Evolutionary conservation across 2,329 filamentous ascomycete genomes (phyloP), one percentile per base, ranked within the genome.

Genomic region (Alternaria longipes): DNA sequence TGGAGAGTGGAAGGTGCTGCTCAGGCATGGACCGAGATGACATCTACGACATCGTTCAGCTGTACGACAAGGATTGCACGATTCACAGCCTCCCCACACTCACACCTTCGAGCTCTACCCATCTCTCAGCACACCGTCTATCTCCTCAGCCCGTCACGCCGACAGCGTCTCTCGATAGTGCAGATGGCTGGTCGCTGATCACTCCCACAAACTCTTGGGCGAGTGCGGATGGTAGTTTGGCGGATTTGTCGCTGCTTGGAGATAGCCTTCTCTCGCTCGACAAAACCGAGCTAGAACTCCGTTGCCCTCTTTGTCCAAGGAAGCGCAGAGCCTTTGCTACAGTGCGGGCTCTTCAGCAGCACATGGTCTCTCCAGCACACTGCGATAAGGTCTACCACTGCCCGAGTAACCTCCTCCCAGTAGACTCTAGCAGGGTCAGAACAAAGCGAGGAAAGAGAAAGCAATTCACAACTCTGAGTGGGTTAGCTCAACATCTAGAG

Each of bases 401-500:
- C 40, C 51, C 14, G 6, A 34, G 51, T 34, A 20, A 22, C 18
- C 40, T 54, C n/a, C n/a, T 44, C 9, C 20, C 2, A 45, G 24
- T 44, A 8, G 22, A 42, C 20, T 45, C 41, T 18, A 56, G 12
- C 34, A 55, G 16, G 32, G n/a, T 22, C 14, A 6, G 26, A 44
- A 36, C 11, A 38, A 47, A 50, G 47, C 41, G 26, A 34, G 40
- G 18, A 28, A 59, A 51, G 30, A 20, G 36, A 49, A 65, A 52
- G 59, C 49, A 46, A 8, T 65, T 65, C 22, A 56, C 52, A 34
- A 66, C 58, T 28, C 51, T 64, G 3, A 56, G 57, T 49, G 58
- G 64, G 1, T 41, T 66, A 26, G 47, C 54, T n/a, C 52, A 63
- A 38, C 56, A 65, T 38, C 22, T 63, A 18, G 59, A 65, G 49